These are phyloP conservation scores for Zopfochytrium polystomum DNA, from an alignment of 371 early-diverging fungal genomes.

Conservation along the genomic window DNA sequence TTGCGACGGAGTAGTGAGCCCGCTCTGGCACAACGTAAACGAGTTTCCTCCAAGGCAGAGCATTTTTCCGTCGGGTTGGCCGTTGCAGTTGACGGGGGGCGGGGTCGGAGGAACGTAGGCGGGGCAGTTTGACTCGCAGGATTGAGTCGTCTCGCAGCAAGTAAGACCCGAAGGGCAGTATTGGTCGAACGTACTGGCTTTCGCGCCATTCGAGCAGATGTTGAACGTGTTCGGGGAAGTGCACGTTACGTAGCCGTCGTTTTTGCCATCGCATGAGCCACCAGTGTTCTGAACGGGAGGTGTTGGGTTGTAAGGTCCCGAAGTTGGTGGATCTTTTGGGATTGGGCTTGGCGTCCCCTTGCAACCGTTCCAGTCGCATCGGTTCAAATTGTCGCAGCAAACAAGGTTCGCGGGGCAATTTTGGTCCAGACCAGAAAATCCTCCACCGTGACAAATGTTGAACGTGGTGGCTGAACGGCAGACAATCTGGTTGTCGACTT, in stretches of 20 bases:
- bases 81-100: not conserved
- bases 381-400: constrained; percentile 4
- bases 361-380: constrained; percentile 12
- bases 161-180: constrained; percentile 19
- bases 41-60: constrained; percentile 17
- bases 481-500: constrained; percentile 1
- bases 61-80: constrained; percentile 14
- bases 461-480: constrained; percentile 1
- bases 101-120: not conserved
- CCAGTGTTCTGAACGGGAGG: not conserved
- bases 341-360: constrained; percentile 3
- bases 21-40: constrained; percentile 12
- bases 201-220: constrained; percentile 9
- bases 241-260: constrained; percentile 15
- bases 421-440: not conserved
- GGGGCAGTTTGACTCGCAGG: constrained; percentile 10
- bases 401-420: not conserved
- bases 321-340: no score
- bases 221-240: constrained; percentile 3
- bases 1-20: constrained; percentile 1
- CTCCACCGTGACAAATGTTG: constrained; percentile 4
- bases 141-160: constrained; percentile 23
- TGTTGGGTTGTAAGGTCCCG: not conserved
- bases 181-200: constrained; percentile 5
- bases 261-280: constrained; percentile 16